Percentiles rank a stretch among this genome's conserved stretches.
These are phyloP conservation scores for Paradendryphiella salina DNA, from an alignment of 2,329 filamentous ascomycete genomes.

Conservation along the genomic window DNA sequence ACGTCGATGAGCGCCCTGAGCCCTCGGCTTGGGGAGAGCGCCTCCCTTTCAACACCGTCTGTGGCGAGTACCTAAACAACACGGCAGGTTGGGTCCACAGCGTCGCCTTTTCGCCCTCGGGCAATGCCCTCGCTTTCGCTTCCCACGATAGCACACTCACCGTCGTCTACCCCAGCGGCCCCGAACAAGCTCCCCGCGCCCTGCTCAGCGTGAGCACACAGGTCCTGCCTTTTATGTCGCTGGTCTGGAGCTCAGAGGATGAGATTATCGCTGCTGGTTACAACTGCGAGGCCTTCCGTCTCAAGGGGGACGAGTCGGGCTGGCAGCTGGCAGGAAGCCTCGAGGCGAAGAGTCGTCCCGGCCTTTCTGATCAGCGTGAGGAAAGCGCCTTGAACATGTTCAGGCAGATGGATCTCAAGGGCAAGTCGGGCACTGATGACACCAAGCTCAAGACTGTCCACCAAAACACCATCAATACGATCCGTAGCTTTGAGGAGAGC, in stretches of 20 bases:
- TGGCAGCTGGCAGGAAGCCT: constrained; percentile 85
- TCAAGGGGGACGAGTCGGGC: constrained; percentile 74
- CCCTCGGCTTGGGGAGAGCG: constrained; percentile 92
- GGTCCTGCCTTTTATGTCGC: constrained; percentile 85
- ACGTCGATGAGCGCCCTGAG: constrained; percentile 82
- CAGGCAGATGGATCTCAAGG: constrained; percentile 96
- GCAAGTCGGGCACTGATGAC: constrained; percentile 73
- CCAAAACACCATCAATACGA: constrained; percentile 90
- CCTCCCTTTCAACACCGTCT: constrained; percentile 96
- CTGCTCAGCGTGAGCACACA: constrained; percentile 89
- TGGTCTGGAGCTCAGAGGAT: constrained; percentile 88
- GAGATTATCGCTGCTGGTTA: constrained; percentile 96
- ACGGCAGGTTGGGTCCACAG: constrained; percentile 96
- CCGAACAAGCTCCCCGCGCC: constrained; percentile 88
- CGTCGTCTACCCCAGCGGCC: constrained; percentile 88
- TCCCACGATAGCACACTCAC: constrained; percentile 97
- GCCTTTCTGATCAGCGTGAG: constrained; percentile 67
- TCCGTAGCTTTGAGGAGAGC: constrained; percentile 73
- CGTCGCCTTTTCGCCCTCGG: constrained; percentile 88
- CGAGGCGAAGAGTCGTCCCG: constrained; percentile 69
- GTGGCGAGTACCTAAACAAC: constrained; percentile 93
- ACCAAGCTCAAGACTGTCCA: constrained; percentile 94
- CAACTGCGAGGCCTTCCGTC: constrained; percentile 84
- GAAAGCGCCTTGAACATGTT: constrained; percentile 98
- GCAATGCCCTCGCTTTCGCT: constrained; percentile 89